phyloP scores from a whole-genome alignment of 441 rosid species.

The Syzygium syzygioides region DNA sequence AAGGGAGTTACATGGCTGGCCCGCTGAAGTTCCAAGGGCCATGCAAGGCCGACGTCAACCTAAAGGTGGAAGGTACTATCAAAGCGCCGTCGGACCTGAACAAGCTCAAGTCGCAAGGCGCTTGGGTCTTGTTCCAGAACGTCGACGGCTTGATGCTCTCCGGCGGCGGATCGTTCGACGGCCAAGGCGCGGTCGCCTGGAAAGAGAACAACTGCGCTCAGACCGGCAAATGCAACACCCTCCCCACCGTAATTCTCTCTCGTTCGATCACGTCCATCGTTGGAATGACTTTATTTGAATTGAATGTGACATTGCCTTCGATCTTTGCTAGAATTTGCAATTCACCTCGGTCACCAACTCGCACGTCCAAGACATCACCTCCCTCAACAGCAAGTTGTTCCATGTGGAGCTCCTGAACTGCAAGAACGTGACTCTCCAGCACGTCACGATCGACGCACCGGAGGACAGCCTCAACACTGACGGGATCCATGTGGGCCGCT shows the following conservation, averaged over 20 bases:
- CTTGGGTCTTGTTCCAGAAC: constrained; percentile 38
- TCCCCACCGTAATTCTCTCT: constrained; percentile 29
- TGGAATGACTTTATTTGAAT: no score
- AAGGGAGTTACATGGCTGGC: constrained; percentile 27
- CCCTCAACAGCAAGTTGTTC: constrained; percentile 44
- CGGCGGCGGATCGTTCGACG: constrained; percentile 58
- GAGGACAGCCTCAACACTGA: constrained; percentile 41
- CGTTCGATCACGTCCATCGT: not conserved
- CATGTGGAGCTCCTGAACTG: constrained; percentile 37
- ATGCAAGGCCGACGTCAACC: constrained; percentile 32
- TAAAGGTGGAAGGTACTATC: constrained; percentile 35
- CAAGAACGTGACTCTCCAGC: constrained; percentile 27
- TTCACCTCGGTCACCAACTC: constrained; percentile 32
- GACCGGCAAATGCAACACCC: constrained; percentile 14
- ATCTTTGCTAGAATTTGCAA: constrained; percentile 28
- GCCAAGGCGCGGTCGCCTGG: constrained; percentile 47
- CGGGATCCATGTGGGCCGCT: constrained; percentile 53
- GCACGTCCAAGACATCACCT: constrained; percentile 22
- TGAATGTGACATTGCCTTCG: not conserved
- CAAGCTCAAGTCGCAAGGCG: not conserved
- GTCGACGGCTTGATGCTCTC: constrained; percentile 25
- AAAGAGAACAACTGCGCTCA: constrained; percentile 15
- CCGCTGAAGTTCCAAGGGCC: constrained; percentile 31
- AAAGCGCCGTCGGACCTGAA: constrained; percentile 23
- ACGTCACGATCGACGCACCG: constrained; percentile 29